A percentile compares a stretch with the other conserved stretches of the same genome.
phyloP scores from a whole-genome alignment of 495 filamentous ascomycete species.

The Aspergillus avenaceus region DNA sequence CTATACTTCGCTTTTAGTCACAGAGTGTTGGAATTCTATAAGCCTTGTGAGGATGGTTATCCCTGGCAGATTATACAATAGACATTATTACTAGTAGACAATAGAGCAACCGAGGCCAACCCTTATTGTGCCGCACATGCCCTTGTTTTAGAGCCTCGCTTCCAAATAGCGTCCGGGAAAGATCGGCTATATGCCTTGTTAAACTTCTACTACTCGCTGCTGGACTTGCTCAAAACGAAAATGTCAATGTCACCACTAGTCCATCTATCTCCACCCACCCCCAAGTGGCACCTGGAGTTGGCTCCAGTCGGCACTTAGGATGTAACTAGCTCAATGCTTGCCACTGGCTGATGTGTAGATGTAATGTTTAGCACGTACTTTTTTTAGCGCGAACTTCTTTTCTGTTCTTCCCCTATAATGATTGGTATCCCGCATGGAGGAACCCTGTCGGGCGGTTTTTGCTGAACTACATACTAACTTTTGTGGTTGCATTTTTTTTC shows the following conservation, averaged over 20 bases:
- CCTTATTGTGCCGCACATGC: background rate
- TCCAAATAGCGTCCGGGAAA: background rate
- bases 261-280: background rate
- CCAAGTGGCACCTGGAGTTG: slow-evolving; percentile 2
- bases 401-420: background rate
- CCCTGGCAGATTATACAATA: no score
- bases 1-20: no score
- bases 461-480: slow-evolving; percentile 2
- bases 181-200: background rate
- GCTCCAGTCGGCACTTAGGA: slow-evolving; percentile 7
- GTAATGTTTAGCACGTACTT: background rate
- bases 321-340: background rate
- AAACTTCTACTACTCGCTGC: background rate
- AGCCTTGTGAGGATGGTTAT: no score
- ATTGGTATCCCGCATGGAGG: background rate
- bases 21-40: no score
- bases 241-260: background rate
- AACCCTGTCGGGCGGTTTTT: background rate
- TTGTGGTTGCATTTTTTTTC: background rate
- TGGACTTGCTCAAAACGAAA: background rate
- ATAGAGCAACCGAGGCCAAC: background rate
- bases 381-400: background rate
- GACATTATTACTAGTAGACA: background rate
- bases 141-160: background rate
- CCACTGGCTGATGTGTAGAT: background rate